Evolutionary conservation across 148 eudicot species (phyloP), one percentile per base, ranked within the genome.

Genomic region (Fagopyrum tataricum): DNA sequence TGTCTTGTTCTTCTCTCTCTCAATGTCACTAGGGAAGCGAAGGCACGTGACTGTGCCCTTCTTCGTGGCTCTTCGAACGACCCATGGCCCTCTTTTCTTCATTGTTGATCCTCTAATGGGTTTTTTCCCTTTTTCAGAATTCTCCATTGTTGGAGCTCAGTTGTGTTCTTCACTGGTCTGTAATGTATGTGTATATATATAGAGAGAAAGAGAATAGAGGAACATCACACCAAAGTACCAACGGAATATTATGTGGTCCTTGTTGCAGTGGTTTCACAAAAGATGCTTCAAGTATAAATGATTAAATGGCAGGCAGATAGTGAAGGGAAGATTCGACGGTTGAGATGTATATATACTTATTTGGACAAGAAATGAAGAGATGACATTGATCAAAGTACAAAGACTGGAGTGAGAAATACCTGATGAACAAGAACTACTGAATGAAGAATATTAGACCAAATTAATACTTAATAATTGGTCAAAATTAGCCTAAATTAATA

Each of bases 81-180:
- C 61, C 88, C 88, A 85, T 24, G 88, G 88, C 24, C 82, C 82
- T 80, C 74, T 72, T 6, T 67, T 74, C 10, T 15, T 43, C 75
- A 37, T 79, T 0, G 77, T 82, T 61, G 82, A 76, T 53, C 82
- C 85, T 73, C 72, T 79, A 7, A 31, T 3, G 17, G 41, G 41
- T 17, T 5, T 15, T 13, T 64, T 37, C 14, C 13, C 69, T 18
- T 64, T 39, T 14, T 15, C 44, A 1, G 8, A 31, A 14, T 39
- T 64, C 69, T 31, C 44, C 69, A 64, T 64, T 64, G 61, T 53
- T 53, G 5, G 6, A 48, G 26, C 21, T 31, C 21, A 55, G 61
- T 14, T 17, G 20, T 52, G 20, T 26, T 61, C 37, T 31, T 4
- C 1, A 6, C 24, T 61, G 13, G 13, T n/a, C 20, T 55, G 67